Base-by-base conservation (phyloP, 192 early-diverging fungal species). In the Oehlia diaphana region DNA sequence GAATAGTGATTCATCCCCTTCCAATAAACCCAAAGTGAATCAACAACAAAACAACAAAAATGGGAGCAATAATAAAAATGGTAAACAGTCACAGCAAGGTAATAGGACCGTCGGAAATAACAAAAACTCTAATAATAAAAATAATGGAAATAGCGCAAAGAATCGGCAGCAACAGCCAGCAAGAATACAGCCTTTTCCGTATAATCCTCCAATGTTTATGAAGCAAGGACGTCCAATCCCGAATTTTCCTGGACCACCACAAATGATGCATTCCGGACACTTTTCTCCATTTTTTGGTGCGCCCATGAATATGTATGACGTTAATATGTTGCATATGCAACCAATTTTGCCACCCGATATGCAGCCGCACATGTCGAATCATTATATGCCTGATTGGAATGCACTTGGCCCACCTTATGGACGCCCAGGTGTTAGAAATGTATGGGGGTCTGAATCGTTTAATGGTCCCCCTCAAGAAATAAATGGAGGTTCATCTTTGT, bases 101-200 rank as follows among this genome's bases (percentile, higher is more conserved):
- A 74, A 74, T 61, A 74, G 47, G 49, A n/a, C 14, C 33, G 49
- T 58, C 2, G 72, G 44, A 61, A 74, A 74, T 53, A 74, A 74
- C 50, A 74, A 74, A 74, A 74, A 31, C 8, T 74, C 72, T 13
- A 72, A n/a, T 33, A 53, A 53, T 74, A 74, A 74, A 61, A 74
- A 49, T 74, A 61, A 14, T 70, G 68, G 21, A 70, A 70, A 44
- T n/a, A 74, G 23, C 28, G 50, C 14, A 61, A 74, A 74, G 50
- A 74, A 74, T 16, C 19, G 72, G n/a, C 44, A 73, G 31, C 49
- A 23, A 14, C 72, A 74, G 13, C 23, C 72, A 58, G 9, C 44
- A 53, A 74, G 72, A 50, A 8, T 74, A 74, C 72, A 74, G 61
- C 23, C 49, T 26, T 53, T 58, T 31, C 47, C 39, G 9, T 72